Percentiles rank a stretch among this genome's conserved stretches.
These are phyloP conservation scores for Lipomyces spencermartinsiae DNA, from an alignment of 805 yeast genomes.

Conservation along the genomic window DNA sequence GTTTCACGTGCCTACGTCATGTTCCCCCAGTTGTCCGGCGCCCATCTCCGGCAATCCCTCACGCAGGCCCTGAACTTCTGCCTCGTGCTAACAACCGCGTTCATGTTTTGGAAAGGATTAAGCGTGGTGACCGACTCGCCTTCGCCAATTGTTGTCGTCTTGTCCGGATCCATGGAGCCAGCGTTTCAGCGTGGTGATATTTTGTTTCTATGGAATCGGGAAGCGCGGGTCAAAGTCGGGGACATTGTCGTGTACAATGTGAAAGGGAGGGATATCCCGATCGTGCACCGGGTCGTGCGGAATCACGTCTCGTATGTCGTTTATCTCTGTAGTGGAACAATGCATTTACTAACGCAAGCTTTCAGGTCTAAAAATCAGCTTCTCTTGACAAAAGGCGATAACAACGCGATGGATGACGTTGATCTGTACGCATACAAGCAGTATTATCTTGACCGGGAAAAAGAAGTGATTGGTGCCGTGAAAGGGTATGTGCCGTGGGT, in stretches of 20 bases:
- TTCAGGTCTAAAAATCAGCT: slow-evolving; percentile 34
- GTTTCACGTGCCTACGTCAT: slow-evolving; percentile 6
- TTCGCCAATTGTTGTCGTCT: slow-evolving; percentile 94
- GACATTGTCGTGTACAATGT: slow-evolving; percentile 94
- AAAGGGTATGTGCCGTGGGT: slow-evolving; percentile 86
- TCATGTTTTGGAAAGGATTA: slow-evolving; percentile 87
- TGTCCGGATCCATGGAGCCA: slow-evolving; percentile 99
- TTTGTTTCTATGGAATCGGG: slow-evolving; percentile 87
- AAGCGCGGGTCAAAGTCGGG: slow-evolving; percentile 71
- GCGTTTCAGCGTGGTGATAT: slow-evolving; percentile 99
- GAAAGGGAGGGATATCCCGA: slow-evolving; percentile 82
- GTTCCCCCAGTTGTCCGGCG: slow-evolving; percentile 31
- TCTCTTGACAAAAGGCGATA: slow-evolving; percentile 93
- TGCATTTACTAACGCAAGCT: not conserved
- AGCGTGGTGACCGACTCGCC: slow-evolving; percentile 78
- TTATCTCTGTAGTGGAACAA: not conserved
- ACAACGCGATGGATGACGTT: slow-evolving; percentile 89
- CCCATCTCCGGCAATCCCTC: slow-evolving; percentile 50
- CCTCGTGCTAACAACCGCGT: slow-evolving; percentile 85
- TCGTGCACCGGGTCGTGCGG: slow-evolving; percentile 91
- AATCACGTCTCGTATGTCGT: slow-evolving; percentile 64
- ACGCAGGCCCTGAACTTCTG: slow-evolving; percentile 73
- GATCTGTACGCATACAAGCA: slow-evolving; percentile 80
- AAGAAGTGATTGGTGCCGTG: slow-evolving; percentile 89
- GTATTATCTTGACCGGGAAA: slow-evolving; percentile 73